Base-by-base conservation (phyloP, 371 early-diverging fungal species). In the Rhizomucor pusillus region DNA sequence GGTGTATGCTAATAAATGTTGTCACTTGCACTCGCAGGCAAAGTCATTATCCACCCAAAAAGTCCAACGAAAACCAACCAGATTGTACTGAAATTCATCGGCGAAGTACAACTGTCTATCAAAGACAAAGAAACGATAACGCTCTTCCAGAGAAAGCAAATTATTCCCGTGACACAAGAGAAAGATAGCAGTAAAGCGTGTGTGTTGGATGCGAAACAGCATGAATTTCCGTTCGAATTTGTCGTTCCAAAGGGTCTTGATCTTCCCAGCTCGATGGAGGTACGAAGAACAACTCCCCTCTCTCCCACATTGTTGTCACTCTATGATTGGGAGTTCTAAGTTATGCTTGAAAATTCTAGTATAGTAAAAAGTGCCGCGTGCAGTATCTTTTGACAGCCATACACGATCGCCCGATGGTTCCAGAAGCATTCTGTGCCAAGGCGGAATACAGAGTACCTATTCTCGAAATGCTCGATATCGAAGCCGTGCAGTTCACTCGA, bases 191-290 rank as follows among this genome's bases (percentile, higher is more conserved):
- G n/a, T 33, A 71, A 69, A 50, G 43, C 58, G 11, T 56, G 54
- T 43, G 50, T 63, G 1, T 43, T 77, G n/a, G 73, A 77, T 23
- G 63, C 65, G 22, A 72, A 69, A 44, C 56, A 34, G 2, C 62
- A 78, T 54, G 41, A 40, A 6, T 78, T 72, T 54, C 65, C 75
- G 20, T 78, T 78, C 52, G 66, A 78, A 44, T 73, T 78, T 43
- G 33, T 49, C 13, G 73, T 78, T 6, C 75, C 75, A 50, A 50
- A 66, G 22, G 62, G 68, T 43, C 24, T 60, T 10, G 51, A 56
- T 14, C 48, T 78, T 23, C 75, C 78, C 1, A 78, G 78, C 52
- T 61, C 65, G 3, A 72, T 72, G 68, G 69, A 78, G 62, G 73
- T 75, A 60, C 47, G 33, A 18, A 29, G 35, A 7, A 39, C 14